Evolutionary conservation across 345 rosid genomes (phyloP).

Genomic region (Gossypium australe): DNA sequence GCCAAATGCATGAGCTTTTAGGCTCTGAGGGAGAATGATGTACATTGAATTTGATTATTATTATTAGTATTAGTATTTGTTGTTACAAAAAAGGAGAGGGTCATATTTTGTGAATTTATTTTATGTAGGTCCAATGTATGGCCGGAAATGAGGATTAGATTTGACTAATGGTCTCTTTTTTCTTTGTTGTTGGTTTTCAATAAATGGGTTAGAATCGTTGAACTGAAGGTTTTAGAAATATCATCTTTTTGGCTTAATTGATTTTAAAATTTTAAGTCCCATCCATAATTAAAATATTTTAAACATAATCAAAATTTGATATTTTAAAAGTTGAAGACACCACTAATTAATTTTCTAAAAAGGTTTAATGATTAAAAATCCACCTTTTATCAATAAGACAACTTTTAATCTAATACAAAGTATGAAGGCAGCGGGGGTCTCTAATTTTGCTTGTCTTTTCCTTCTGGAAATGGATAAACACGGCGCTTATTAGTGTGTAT

Average conservation of each 20-base stretch:
- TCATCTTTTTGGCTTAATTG: neutral
- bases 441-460: too few relatives aligned
- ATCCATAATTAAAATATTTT: neutral
- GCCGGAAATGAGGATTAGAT: neutral
- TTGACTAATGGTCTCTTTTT: neutral
- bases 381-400: too few relatives aligned
- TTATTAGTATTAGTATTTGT: too few relatives aligned
- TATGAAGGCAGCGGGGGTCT: too few relatives aligned
- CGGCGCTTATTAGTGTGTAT: too few relatives aligned
- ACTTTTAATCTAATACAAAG: too few relatives aligned
- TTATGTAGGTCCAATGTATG: constrained; percentile 1
- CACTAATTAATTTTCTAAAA: too few relatives aligned
- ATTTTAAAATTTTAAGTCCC: neutral
- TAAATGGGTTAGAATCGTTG: constrained; percentile 1
- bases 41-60: constrained; percentile 6
- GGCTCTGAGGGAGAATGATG: neutral
- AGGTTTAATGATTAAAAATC: too few relatives aligned
- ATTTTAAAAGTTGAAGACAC: too few relatives aligned
- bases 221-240: neutral
- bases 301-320: too few relatives aligned
- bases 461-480: too few relatives aligned
- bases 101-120: neutral
- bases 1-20: neutral
- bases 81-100: neutral
- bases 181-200: neutral